Conservation (phyloP, 129 eudicot species). For the Centella asiatica region DNA sequence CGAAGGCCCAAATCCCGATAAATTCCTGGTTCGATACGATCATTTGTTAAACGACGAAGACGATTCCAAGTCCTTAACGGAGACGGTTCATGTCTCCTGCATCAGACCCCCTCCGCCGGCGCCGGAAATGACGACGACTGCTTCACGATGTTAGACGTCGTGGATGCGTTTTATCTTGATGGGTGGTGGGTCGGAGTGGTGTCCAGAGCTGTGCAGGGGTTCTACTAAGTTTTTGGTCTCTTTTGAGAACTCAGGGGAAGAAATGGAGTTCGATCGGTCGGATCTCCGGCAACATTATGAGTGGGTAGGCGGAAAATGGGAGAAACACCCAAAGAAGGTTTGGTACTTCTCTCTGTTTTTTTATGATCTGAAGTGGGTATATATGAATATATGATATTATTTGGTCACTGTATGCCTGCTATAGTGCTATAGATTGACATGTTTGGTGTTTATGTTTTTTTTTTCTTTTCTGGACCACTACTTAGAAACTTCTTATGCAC, state of each 20-base stretch:
- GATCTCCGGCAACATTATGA: constrained; percentile 48
- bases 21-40: constrained; percentile 33
- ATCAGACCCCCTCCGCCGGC: constrained; percentile 53
- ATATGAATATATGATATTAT: background rate
- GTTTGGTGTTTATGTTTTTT: too few relatives aligned
- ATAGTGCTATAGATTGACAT: too few relatives aligned
- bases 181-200: constrained; percentile 89
- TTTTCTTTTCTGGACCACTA: too few relatives aligned
- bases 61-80: constrained; percentile 25
- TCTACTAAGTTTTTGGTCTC: constrained; percentile 18
- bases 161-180: constrained; percentile 53
- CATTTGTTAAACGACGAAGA: constrained; percentile 21
- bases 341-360: background rate
- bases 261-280: constrained; percentile 25
- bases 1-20: background rate
- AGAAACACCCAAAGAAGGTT: constrained; percentile 35
- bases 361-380: too few relatives aligned
- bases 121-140: constrained; percentile 13
- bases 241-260: constrained; percentile 47
- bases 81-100: constrained; percentile 21
- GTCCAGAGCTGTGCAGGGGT: constrained; percentile 19
- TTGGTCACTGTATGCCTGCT: too few relatives aligned
- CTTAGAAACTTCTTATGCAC: too few relatives aligned
- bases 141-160: constrained; percentile 41
- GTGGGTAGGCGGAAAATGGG: constrained; percentile 59